Conservation (phyloP, 1,139 yeast genomes). For the Suhomyces chickasaworum region DNA sequence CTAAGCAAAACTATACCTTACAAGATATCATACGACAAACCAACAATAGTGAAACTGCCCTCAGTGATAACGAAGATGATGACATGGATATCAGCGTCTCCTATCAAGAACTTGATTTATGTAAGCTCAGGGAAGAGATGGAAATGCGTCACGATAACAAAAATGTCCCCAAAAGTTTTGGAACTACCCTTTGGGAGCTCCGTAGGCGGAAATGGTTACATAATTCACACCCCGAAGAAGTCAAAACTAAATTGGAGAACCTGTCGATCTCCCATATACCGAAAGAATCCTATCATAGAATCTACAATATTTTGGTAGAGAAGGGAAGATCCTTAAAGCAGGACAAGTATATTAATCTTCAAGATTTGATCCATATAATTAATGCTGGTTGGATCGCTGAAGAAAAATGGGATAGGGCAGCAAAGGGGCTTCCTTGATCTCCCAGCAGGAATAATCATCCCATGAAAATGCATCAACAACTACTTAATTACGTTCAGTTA, state of each 20-base stretch:
- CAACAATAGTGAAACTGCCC: constrained; percentile 11
- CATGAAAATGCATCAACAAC: not conserved
- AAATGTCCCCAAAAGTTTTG: constrained; percentile 27
- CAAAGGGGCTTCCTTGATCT: constrained; percentile 40
- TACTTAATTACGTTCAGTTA: not conserved
- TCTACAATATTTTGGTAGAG: constrained; percentile 59
- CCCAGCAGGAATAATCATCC: not conserved
- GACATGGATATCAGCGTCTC: constrained; percentile 25
- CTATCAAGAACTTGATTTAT: constrained; percentile 32
- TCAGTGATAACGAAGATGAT: constrained; percentile 18
- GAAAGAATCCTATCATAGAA: constrained; percentile 52
- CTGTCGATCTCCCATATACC: constrained; percentile 43
- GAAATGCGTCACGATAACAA: constrained; percentile 17
- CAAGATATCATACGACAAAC: constrained; percentile 17
- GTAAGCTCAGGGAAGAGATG: constrained; percentile 30
- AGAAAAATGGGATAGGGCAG: constrained; percentile 64
- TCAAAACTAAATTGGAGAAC: constrained; percentile 16
- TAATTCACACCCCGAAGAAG: constrained; percentile 18
- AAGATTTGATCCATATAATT: constrained; percentile 59
- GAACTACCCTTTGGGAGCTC: constrained; percentile 59
- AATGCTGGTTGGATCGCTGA: constrained; percentile 72
- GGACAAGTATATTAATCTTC: constrained; percentile 56
- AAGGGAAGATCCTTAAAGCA: constrained; percentile 55
- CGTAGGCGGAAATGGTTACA: constrained; percentile 62
- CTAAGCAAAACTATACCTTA: not conserved